These are phyloP conservation scores for Candida parachauliodes DNA, from an alignment of 805 yeast genomes.

Conservation along the genomic window DNA sequence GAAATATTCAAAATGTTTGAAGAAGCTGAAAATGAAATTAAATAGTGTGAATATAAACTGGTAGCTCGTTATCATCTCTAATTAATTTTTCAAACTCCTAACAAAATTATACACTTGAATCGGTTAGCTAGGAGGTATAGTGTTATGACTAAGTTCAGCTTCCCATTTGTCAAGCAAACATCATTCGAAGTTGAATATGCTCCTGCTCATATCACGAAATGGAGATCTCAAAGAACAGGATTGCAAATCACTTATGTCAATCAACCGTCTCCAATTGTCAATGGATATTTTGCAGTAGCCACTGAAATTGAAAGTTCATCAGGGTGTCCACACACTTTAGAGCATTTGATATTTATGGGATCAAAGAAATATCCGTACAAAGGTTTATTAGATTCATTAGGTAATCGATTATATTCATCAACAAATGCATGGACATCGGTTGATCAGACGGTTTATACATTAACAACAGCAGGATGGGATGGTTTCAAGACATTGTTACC, in stretches of 20 bases:
- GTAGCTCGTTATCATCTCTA: neutral
- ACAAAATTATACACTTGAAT: too few species aligned
- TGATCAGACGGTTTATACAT: slow-evolving; percentile 91
- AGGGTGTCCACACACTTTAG: slow-evolving; percentile 94
- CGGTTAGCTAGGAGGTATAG: too few species aligned
- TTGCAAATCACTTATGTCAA: slow-evolving; percentile 73
- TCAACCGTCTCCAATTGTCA: slow-evolving; percentile 81
- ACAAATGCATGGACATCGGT: slow-evolving; percentile 98
- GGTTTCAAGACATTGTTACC: slow-evolving; percentile 85
- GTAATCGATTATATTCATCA: slow-evolving; percentile 75
- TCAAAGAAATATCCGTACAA: slow-evolving; percentile 85
- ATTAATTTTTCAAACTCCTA: neutral
- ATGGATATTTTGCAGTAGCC: slow-evolving; percentile 94
- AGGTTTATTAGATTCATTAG: slow-evolving; percentile 83
- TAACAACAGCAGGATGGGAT: slow-evolving; percentile 93
- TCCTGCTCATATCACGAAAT: slow-evolving; percentile 66
- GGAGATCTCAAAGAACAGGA: slow-evolving; percentile 79
- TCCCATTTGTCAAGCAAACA: slow-evolving; percentile 26
- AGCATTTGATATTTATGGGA: slow-evolving; percentile 94
- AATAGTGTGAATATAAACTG: slow-evolving; percentile 5
- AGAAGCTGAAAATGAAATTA: slow-evolving; percentile 42
- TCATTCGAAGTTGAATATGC: slow-evolving; percentile 70
- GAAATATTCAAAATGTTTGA: slow-evolving; percentile 54
- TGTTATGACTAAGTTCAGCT: slow-evolving; percentile 6
- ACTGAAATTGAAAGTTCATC: slow-evolving; percentile 85